Conservation (phyloP, 2,329 filamentous ascomycete species). For the Colletotrichum sp. region DNA sequence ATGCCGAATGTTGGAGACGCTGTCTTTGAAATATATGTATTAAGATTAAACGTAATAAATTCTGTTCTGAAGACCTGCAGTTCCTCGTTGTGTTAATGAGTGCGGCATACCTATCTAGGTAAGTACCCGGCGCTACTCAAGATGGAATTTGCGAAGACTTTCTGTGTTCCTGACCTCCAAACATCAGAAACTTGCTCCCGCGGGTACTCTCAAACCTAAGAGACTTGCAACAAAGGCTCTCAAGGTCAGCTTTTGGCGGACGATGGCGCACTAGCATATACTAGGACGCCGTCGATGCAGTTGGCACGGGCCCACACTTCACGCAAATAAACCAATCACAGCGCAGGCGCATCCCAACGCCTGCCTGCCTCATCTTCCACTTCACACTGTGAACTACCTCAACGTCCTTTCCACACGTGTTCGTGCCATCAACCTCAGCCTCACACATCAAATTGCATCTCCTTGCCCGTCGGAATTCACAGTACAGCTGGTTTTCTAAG, state of each 20-base stretch:
- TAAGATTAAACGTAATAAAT: too few relatives aligned
- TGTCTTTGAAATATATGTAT: too few relatives aligned
- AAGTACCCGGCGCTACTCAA: neutral
- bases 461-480: neutral
- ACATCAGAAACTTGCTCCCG: too few relatives aligned
- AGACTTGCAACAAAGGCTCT: neutral
- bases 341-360: neutral
- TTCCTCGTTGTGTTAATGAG: neutral
- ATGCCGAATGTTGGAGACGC: neutral
- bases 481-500: neutral
- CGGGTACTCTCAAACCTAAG: neutral
- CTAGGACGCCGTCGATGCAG: neutral
- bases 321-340: neutral
- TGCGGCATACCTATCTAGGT: neutral
- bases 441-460: neutral
- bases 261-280: neutral
- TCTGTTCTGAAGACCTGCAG: neutral
- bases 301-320: neutral
- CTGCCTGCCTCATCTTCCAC: neutral
- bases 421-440: neutral
- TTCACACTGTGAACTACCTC: neutral
- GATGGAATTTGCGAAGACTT: neutral
- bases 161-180: neutral
- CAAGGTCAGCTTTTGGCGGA: neutral
- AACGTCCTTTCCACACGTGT: neutral